Conservation (phyloP, 208 protist species). For the Leishmania major region DNA sequence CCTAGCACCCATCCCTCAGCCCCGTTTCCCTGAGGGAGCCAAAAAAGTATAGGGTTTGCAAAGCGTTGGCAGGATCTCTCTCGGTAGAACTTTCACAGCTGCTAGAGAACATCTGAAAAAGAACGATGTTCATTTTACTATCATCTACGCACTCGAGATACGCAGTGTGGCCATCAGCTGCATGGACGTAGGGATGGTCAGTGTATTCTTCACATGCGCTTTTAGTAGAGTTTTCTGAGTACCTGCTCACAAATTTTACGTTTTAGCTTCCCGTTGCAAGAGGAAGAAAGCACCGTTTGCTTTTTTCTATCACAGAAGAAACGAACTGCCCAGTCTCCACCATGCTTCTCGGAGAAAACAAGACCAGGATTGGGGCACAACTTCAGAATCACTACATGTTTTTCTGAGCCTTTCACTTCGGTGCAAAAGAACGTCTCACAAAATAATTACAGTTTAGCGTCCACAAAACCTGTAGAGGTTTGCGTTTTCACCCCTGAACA, state of each 20-base stretch:
- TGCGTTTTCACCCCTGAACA: neutral
- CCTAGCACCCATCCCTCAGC: neutral
- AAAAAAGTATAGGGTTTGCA: neutral
- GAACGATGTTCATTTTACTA: neutral
- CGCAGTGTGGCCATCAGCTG: neutral
- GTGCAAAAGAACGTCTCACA: neutral
- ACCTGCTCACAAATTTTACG: neutral
- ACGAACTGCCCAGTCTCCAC: neutral
- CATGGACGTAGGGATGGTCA: neutral
- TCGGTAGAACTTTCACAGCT: neutral
- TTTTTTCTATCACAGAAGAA: neutral
- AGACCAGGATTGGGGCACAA: neutral
- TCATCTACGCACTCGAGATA: neutral
- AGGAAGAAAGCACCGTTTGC: neutral
- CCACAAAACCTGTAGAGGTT: neutral
- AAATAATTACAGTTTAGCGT: neutral
- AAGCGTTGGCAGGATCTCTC: neutral
- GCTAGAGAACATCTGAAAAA: neutral
- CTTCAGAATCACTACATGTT: neutral
- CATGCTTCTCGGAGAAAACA: neutral
- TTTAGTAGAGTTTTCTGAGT: neutral
- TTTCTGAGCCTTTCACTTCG: neutral
- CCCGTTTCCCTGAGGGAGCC: neutral
- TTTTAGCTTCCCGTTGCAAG: neutral
- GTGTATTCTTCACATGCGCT: neutral